Percentiles rank a stretch among this genome's conserved stretches.
phyloP scores from a whole-genome alignment of 1,284 basidiomycete species.

The Sporisorium scitamineum region DNA sequence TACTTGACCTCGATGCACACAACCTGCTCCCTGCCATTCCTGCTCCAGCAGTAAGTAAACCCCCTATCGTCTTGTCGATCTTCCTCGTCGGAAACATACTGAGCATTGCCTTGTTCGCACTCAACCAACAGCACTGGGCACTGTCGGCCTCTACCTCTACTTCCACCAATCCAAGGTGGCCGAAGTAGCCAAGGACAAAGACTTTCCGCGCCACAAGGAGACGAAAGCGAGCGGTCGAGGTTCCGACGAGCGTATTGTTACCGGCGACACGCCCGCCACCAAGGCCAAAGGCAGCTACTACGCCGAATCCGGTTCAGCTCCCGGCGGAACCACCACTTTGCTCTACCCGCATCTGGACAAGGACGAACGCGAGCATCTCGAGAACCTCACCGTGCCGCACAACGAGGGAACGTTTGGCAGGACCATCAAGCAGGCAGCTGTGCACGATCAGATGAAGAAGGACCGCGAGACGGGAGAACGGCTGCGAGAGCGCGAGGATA shows the following conservation, averaged over 20 bases:
- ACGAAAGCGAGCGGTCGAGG: constrained; percentile 25
- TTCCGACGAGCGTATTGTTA: constrained; percentile 5
- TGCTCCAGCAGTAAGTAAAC: constrained; percentile 4
- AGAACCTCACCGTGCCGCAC: constrained; percentile 12
- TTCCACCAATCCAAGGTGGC: constrained; percentile 25
- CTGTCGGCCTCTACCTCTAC: constrained; percentile 32
- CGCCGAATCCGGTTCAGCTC: constrained; percentile 7
- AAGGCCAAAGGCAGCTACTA: constrained; percentile 14
- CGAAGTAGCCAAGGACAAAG: constrained; percentile 13
- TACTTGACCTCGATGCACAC: not conserved
- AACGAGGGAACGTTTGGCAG: constrained; percentile 21
- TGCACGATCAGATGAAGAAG: constrained; percentile 25
- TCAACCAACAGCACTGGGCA: constrained; percentile 19
- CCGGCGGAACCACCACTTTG: constrained; percentile 6
- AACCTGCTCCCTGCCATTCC: not conserved
- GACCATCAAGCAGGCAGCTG: constrained; percentile 34
- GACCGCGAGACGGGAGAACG: constrained; percentile 5
- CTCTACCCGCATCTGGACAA: constrained; percentile 25
- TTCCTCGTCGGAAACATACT: not conserved
- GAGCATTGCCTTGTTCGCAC: not conserved
- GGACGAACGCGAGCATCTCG: constrained; percentile 16
- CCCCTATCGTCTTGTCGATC: not conserved
- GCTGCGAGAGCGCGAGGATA: constrained; percentile 10
- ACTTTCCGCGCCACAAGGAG: constrained; percentile 19
- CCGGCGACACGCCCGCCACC: constrained; percentile 6